Evolutionary conservation across 306 rosid species (phyloP), one percentile per base, ranked within the genome.

Genomic region (Albizia julibrissin): DNA sequence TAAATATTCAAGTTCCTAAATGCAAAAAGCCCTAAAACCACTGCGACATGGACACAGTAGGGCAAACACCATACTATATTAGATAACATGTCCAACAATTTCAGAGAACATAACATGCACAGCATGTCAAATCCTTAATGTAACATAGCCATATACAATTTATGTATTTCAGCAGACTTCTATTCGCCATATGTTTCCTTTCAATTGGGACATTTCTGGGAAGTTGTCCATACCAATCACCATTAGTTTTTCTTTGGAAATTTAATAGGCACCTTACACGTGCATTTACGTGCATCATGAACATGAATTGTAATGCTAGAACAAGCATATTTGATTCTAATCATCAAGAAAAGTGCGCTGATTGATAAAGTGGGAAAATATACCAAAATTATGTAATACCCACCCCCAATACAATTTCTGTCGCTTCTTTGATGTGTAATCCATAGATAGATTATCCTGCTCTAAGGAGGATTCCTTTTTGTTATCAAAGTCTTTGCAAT

Each of bases 321-420:
- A 22, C 1, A 78, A 3, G 40, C 69, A 71, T 39, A 37, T 39
- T 26, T 37, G 70, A 69, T 37, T 47, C 58, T 47, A 62, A 24
- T 75, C 34, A 81, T 42, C 44, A 62, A 62, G 42, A 76, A 69
- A 70, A 21, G 43, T 65, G 4, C 24, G 70, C 66, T 39, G 76
- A 62, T 18, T n/a, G 62, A 56, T 56, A 56, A 56, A 54, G 26
- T 46, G 33, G 42, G 26, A 52, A 40, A 39, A 67, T 79, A 52
- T 50, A 50, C 24, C 62, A 67, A 42, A 43, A 64, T 49, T 69
- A 79, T 44, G 81, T 58, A 26, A 11, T 11, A 24, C 65, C 75
- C 90, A 92, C 97, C 97, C 97, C 96, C 97, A 93, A 81, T 93
- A 90, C 81, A 93, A 84, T 72, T 90, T 93, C 78, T 83, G 88